Conservation (phyloP, 345 rosid genomes). For the Durio zibethinus region DNA sequence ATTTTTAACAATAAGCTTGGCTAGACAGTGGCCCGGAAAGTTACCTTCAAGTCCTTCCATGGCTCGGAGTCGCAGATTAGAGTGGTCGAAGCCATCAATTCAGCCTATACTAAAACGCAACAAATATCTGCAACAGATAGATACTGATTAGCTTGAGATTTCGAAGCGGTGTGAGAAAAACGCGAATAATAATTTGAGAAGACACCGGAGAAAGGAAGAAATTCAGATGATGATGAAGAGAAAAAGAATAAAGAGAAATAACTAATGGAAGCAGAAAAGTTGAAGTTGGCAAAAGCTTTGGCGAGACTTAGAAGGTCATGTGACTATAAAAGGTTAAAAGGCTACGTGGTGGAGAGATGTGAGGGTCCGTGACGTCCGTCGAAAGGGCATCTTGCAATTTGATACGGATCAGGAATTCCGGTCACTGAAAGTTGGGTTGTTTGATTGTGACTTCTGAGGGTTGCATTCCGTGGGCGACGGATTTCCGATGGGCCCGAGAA, state of each 20-base stretch:
- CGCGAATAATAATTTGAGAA: not conserved
- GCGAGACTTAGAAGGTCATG: not conserved
- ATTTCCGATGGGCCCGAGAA: not conserved
- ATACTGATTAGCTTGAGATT: not conserved
- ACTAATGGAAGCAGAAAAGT: not conserved
- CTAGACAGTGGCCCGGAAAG: not conserved
- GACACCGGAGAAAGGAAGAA: not conserved
- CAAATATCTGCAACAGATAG: not conserved
- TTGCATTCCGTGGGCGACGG: not conserved
- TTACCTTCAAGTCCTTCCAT: constrained; percentile 89
- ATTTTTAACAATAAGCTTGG: not conserved
- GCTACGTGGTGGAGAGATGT: not conserved
- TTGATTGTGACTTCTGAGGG: not conserved
- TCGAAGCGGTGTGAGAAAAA: not conserved
- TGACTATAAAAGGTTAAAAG: not conserved
- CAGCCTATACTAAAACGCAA: not conserved
- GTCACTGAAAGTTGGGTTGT: not conserved
- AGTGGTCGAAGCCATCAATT: constrained; percentile 68
- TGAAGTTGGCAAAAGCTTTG: not conserved
- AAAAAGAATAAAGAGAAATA: not conserved
- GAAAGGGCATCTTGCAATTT: not conserved
- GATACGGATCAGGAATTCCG: constrained; percentile 2
- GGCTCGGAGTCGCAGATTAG: constrained; percentile 67
- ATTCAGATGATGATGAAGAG: not conserved
- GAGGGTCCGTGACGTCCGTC: too few species aligned